Evolutionary conservation across 768 basidiomycete genomes (phyloP), one percentile per base, ranked within the genome.

Genomic region (Rhodotorula toruloides): DNA sequence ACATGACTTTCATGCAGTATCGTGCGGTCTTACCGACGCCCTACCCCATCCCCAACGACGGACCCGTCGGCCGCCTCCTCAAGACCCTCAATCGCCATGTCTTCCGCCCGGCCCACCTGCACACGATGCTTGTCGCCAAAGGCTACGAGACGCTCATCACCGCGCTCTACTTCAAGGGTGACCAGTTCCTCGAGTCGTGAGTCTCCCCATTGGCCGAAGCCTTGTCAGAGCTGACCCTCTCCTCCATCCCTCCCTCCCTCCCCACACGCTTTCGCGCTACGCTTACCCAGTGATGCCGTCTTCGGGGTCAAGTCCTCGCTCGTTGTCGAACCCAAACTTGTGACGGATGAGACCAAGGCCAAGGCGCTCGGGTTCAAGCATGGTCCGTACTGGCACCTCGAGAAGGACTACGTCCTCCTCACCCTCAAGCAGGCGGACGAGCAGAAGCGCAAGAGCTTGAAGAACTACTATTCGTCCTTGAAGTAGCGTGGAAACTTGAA

Each of bases 271-370:
- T 8, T 11, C n/a, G 22, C 48, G 31, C 32, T 31, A n/a, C n/a
- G n/a, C 2, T 21, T 48, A 5, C 16, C 22, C 44, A 63, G 63
- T 2, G 90, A 91, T 73, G 81, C 83, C 17, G 88, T 91, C 6
- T 90, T 91, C 77, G 89, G 90, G 13, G 89, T 88, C 29, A 89
- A 88, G 77, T 82, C 83, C 54, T 88, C 87, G 12, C 80, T 92
- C 37, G 82, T 90, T 27, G 83, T 89, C 86, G 81, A 81, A 47
- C 77, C 84, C 34, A 78, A 83, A 49, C 77, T 82, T n/a, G 76
- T 89, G 42, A n/a, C 77, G 81, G 84, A 88, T 62, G 79, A 86
- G 65, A 82, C 85, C 13, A 80, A 82, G 61, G 80, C 82, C 67
- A 83, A 84, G 44, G 85, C 85, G 2, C 83, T 83, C 72, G 77